Conservation (phyloP, 768 basidiomycete genomes). For the Cantharellus cinnabarinus region DNA sequence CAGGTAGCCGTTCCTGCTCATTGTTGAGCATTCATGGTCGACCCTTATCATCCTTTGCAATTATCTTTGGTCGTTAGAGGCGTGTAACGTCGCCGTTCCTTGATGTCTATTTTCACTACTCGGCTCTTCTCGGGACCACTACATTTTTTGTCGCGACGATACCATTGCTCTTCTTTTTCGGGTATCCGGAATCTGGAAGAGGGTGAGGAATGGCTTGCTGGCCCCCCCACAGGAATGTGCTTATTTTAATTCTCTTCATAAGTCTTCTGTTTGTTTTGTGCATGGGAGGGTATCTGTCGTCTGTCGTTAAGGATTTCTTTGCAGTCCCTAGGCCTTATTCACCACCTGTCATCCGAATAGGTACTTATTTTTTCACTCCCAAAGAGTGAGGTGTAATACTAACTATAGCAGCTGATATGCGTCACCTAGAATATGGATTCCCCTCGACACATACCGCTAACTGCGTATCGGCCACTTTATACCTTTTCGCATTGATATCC, state of each 20-base stretch:
- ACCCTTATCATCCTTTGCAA: too few relatives aligned
- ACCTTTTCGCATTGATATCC: conserved; percentile 29
- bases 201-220: background rate
- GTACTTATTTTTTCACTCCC: conserved; percentile 24
- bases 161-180: background rate
- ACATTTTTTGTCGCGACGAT: background rate
- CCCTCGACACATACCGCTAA: conserved; percentile 93
- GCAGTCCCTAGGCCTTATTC: conserved; percentile 80
- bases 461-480: conserved; percentile 71
- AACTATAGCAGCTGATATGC: conserved; percentile 42
- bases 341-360: conserved; percentile 77
- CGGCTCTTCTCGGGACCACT: background rate
- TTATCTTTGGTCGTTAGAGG: background rate
- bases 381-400: conserved; percentile 1
- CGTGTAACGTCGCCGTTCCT: background rate
- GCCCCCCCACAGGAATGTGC: background rate
- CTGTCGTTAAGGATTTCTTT: conserved; percentile 71
- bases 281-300: conserved; percentile 69
- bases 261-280: conserved; percentile 54
- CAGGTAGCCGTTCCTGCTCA: too few relatives aligned
- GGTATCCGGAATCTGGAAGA: background rate
- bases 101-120: background rate
- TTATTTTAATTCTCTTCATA: background rate
- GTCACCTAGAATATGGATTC: conserved; percentile 85
- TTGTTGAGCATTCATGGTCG: too few relatives aligned